Conservation (phyloP, 1,139 yeast species). For the Candida gigantensis region DNA sequence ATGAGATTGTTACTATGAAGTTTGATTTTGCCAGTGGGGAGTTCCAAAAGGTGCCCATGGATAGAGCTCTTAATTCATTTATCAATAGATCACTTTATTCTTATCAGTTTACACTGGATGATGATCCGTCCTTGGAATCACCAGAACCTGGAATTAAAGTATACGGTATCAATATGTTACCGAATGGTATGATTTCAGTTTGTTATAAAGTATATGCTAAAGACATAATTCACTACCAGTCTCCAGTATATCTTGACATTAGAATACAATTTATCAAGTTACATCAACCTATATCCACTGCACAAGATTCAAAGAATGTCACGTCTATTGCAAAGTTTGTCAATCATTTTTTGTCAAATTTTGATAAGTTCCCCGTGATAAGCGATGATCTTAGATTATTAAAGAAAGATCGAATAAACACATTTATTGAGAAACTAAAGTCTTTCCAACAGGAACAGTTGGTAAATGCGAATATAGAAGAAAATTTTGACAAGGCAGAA, state of each 20-base stretch:
- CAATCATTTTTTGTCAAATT: constrained; percentile 17
- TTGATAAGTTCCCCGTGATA: constrained; percentile 23
- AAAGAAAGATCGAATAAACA: constrained; percentile 15
- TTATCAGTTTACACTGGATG: constrained; percentile 29
- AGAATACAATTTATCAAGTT: constrained; percentile 24
- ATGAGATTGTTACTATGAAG: constrained; percentile 25
- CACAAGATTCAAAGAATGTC: not conserved
- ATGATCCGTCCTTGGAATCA: constrained; percentile 11
- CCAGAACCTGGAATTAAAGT: constrained; percentile 31
- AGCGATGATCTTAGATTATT: constrained; percentile 17
- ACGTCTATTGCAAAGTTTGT: constrained; percentile 16
- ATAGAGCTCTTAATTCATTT: constrained; percentile 17
- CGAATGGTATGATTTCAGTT: constrained; percentile 26
- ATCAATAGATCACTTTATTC: constrained; percentile 24
- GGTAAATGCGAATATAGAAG: constrained; percentile 8
- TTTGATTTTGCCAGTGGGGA: constrained; percentile 10
- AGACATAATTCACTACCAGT: constrained; percentile 31
- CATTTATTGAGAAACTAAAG: constrained; percentile 21
- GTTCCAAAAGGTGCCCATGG: constrained; percentile 17
- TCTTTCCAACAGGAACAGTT: constrained; percentile 21
- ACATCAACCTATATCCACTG: constrained; percentile 7
- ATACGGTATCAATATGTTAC: constrained; percentile 25
- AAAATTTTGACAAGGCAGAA: constrained; percentile 5
- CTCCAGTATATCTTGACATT: constrained; percentile 27
- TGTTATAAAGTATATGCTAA: constrained; percentile 31